Percentiles rank a stretch among this genome's conserved stretches.
Conservation (phyloP, 805 yeast species). For the Yarrowia sp. region DNA sequence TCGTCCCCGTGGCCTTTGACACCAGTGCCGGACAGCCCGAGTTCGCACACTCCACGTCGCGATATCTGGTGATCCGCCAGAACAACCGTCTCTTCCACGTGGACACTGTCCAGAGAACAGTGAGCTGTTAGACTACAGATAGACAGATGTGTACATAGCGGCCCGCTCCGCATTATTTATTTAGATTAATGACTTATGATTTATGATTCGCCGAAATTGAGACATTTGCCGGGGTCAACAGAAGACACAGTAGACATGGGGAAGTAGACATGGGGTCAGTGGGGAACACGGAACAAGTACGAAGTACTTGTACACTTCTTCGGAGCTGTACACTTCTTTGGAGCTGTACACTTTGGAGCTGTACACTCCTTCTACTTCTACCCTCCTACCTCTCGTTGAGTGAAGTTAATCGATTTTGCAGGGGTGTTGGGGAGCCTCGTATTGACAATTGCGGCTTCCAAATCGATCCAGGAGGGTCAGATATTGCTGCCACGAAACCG, state of each 20-base stretch:
- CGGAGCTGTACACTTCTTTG: no score
- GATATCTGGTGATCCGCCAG: conserved; percentile 17
- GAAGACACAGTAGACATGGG: background rate
- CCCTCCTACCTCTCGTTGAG: no score
- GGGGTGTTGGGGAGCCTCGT: no score
- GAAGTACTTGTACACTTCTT: no score
- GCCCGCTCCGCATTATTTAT: conserved; percentile 10
- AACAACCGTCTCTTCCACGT: background rate
- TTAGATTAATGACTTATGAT: conserved; percentile 21
- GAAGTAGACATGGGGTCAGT: no score
- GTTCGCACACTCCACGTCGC: background rate
- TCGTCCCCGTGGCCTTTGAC: background rate
- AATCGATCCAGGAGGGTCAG: no score
- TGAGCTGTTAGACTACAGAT: conserved; percentile 2
- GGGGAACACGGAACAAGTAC: no score
- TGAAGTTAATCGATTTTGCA: no score
- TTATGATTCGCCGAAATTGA: conserved; percentile 2
- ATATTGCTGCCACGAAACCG: no score
- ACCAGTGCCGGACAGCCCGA: background rate
- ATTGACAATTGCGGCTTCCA: no score
- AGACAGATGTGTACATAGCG: conserved; percentile 4
- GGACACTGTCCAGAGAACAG: conserved; percentile 1
- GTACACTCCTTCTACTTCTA: no score
- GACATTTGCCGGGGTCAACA: background rate
- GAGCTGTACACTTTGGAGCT: no score